Evolutionary conservation across 352 stramenopile species (phyloP), one percentile per base, ranked within the genome.

Genomic region (Globisporangium rhizosaccharum): DNA sequence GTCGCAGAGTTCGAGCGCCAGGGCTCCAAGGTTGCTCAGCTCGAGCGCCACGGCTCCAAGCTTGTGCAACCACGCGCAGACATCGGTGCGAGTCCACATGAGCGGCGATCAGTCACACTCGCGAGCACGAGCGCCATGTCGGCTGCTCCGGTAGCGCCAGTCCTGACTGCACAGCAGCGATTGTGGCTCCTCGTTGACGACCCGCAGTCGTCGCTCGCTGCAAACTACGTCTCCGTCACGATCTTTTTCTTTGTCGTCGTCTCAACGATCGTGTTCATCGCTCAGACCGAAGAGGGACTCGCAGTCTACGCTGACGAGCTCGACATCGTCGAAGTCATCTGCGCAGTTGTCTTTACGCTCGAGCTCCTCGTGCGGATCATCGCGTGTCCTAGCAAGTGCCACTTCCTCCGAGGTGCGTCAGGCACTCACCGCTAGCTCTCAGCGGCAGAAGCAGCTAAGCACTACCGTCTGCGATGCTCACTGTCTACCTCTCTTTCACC

Each of bases 111-210:
- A 1, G 48, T 36, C 20, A 20, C 44, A 45, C 6, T 33, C 9
- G 11, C 56, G 37, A 41, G 41, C 18, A 46, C 41, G 41, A 20
- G 15, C 41, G 41, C 41, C 15, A 20, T n/a, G 14, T 20, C 41
- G 15, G 20, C 41, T 46, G 41, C 41, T 46, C 11, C 39, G 6
- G 5, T 44, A 54, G 6, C 57, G 36, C 9, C n/a, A 39, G n/a
- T 67, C 45, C 1, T 17, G 18, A 57, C 6, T 11, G 28, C 20
- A 44, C 63, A 9, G n/a, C 30, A 53, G 47, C 42, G 61, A 37
- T 12, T 74, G 0, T 92, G 79, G 77, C 18, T 69, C 15, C 76
- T 90, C 45, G 73, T 92, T 26, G 77, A 92, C 59, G 82, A 92
- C 45, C 82, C 82, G 1, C 76, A 92, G 51, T 92, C 82, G 25